Evolutionary conservation across 176 grass and related monocot genomes (phyloP).

Genomic region (Luzula sylvatica): DNA sequence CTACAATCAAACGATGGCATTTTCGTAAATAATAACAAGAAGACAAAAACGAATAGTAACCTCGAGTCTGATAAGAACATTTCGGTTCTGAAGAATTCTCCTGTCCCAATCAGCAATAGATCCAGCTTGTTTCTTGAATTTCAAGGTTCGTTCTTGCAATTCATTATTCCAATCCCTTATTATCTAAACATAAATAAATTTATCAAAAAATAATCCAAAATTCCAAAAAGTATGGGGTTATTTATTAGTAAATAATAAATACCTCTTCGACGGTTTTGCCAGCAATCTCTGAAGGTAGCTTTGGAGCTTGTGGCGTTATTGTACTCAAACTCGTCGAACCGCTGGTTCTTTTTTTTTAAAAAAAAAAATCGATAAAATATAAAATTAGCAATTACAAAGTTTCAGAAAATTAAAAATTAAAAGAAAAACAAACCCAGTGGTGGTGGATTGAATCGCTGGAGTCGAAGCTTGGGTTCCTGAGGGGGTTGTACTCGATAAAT

Average conservation of each 20-base stretch:
- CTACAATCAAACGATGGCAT: background rate
- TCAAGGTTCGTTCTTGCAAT: constrained; percentile 86
- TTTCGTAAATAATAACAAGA: background rate
- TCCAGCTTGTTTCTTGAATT: constrained; percentile 87
- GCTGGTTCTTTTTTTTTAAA: constrained; percentile 30
- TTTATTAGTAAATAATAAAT: constrained; percentile 11
- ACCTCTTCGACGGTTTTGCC: constrained; percentile 94
- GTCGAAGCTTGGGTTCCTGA: constrained; percentile 49
- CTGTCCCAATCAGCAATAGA: constrained; percentile 93
- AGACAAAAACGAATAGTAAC: constrained; percentile 19
- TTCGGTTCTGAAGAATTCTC: constrained; percentile 95
- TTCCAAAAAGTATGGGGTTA: background rate
- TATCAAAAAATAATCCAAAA: constrained; percentile 7
- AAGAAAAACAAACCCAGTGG: constrained; percentile 46
- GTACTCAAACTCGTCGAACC: constrained; percentile 38
- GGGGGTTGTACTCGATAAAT: constrained; percentile 28
- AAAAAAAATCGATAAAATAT: constrained; percentile 10
- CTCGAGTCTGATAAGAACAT: constrained; percentile 96
- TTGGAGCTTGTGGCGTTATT: constrained; percentile 42
- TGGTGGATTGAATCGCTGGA: constrained; percentile 55
- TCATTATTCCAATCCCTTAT: constrained; percentile 97
- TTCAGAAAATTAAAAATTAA: background rate
- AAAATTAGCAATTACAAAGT: constrained; percentile 5
- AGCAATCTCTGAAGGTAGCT: constrained; percentile 89
- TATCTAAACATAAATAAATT: constrained; percentile 43